Base-by-base conservation (phyloP, 2,329 filamentous ascomycete species). In the Aspergillus pseudoterreus region DNA sequence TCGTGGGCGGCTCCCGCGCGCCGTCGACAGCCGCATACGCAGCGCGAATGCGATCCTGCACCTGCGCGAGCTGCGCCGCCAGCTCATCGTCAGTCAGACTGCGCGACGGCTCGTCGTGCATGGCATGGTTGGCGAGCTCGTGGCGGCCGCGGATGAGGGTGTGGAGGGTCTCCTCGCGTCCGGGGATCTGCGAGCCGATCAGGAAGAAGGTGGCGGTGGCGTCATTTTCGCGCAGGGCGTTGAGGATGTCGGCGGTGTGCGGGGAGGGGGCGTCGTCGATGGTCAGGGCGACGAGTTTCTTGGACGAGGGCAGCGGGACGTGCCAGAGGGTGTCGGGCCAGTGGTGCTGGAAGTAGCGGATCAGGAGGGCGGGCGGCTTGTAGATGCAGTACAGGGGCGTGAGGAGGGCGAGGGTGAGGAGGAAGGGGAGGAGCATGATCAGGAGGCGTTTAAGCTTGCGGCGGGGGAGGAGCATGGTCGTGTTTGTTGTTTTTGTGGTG, bases 151-250 rank as follows among this genome's bases (percentile, higher is more conserved):
- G 73, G n/a, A 88, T 75, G 1, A 88, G 73, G 36, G 81, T 75
- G 41, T 77, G 71, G 30, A 90, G 75, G 3, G 79, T 69, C 5
- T 75, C 72, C 63, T 85, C 78, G 3, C 74, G 69, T 1, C 79
- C 82, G 0, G 75, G 59, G 9, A 90, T 84, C 72, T 96, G 90
- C 2, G 80, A 80, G 8, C 91, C 91, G 61, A 96, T 95, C 30
- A 95, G 79, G 70, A 96, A 96, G 69, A 95, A 94, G 0, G 91
- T 96, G 0, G 91, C 91, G 17, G 78, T 82, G 12, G 86, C 89
- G 51, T 80, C 78, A 63, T 90, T 79, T 21, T 76, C 75, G 48
- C 77, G 74, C n/a, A 96, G 77, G 0, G 89, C 73, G 41, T 82
- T 72, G 49, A 91, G 73, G 53, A 96, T 91, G 50, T 85, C 82